Conservation (phyloP, 768 basidiomycete species). For the Panus rudis region DNA sequence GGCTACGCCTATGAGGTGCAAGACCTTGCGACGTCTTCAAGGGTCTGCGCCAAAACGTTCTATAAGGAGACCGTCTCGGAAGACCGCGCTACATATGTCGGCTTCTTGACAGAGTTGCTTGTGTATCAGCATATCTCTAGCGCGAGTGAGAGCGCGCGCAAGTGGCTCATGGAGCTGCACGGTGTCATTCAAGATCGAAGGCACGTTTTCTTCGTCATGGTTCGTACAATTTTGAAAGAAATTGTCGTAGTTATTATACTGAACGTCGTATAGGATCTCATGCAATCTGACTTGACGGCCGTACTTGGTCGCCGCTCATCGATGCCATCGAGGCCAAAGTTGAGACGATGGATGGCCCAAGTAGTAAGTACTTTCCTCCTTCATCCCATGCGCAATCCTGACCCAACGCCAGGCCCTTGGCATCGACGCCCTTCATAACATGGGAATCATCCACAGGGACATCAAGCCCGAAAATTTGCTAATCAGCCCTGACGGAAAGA, state of each 20-base stretch:
- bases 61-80: conserved; percentile 10
- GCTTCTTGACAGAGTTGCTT: conserved; percentile 14
- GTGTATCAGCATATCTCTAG: conserved; percentile 20
- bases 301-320: conserved; percentile 5
- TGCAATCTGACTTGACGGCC: conserved; percentile 11
- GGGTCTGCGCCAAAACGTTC: conserved; percentile 18
- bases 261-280: conserved; percentile 10
- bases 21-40: conserved; percentile 12
- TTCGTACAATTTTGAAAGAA: conserved; percentile 1
- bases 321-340: background rate
- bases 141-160: conserved; percentile 9
- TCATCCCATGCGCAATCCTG: conserved; percentile 3
- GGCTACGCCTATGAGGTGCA: conserved; percentile 14
- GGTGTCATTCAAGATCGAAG: conserved; percentile 18
- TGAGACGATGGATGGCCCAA: conserved; percentile 22
- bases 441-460: conserved; percentile 52
- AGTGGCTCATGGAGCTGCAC: conserved; percentile 21
- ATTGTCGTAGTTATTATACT: background rate
- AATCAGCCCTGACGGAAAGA: conserved; percentile 11
- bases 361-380: conserved; percentile 12
- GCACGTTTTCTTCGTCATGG: conserved; percentile 21
- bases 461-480: conserved; percentile 56
- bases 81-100: conserved; percentile 2
- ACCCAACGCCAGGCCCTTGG: conserved; percentile 17
- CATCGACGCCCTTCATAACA: conserved; percentile 36